A percentile compares a stretch with the other conserved stretches of the same genome.
These are phyloP conservation scores for Xylariales sp. DNA, from an alignment of 2,329 filamentous ascomycete genomes.

Conservation along the genomic window DNA sequence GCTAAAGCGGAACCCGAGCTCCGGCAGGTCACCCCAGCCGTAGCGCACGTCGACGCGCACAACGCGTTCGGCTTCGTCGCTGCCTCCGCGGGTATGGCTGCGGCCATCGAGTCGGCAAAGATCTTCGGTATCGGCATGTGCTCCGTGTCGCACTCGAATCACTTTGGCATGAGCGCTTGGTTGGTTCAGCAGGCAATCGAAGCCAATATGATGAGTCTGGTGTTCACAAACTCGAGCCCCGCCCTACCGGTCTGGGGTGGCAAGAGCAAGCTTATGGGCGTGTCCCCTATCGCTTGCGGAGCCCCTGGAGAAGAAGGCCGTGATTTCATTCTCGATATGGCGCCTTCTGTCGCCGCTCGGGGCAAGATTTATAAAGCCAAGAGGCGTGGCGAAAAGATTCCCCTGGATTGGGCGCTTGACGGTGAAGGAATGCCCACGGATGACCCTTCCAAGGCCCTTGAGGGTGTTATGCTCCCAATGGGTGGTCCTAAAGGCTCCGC, in stretches of 20 bases:
- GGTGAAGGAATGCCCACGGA: conserved; percentile 63
- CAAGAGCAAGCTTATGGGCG: conserved; percentile 64
- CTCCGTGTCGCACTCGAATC: conserved; percentile 71
- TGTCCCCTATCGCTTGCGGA: conserved; percentile 71
- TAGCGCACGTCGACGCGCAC: conserved; percentile 61
- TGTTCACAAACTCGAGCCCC: conserved; percentile 69
- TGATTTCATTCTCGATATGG: conserved; percentile 75
- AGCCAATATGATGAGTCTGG: conserved; percentile 63
- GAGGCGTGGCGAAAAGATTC: conserved; percentile 65
- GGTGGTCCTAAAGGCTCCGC: conserved; percentile 79
- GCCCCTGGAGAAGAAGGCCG: conserved; percentile 58
- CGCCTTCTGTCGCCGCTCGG: conserved; percentile 63
- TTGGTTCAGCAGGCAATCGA: conserved; percentile 74
- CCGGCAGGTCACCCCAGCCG: conserved; percentile 62
- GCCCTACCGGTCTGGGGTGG: conserved; percentile 70
- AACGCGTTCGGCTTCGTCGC: conserved; percentile 76
- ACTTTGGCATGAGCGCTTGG: conserved; percentile 83
- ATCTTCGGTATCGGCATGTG: conserved; percentile 71
- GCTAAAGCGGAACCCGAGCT: conserved; percentile 54
- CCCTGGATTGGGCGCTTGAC: conserved; percentile 71
- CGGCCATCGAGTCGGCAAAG: conserved; percentile 62
- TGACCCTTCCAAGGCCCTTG: conserved; percentile 61
- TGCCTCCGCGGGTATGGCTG: conserved; percentile 60
- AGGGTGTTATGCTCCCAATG: conserved; percentile 82
- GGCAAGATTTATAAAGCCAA: conserved; percentile 69